phyloP scores from a whole-genome alignment of 2,329 filamentous ascomycete genomes.

The Aureobasidium lini region DNA sequence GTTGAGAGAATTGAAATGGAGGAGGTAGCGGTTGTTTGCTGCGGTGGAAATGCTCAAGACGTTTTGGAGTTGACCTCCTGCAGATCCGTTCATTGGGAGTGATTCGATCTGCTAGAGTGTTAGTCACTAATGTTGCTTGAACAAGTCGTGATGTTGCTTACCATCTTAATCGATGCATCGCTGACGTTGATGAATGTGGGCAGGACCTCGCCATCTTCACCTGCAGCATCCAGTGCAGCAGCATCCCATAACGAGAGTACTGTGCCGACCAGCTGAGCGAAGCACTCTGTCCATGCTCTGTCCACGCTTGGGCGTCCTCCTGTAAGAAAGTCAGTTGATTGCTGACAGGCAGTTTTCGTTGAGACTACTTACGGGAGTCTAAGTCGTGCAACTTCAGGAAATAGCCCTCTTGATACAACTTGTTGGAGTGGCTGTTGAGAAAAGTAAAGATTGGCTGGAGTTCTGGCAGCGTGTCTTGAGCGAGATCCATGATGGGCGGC shows the following conservation, averaged over 20 bases:
- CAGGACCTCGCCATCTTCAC: conserved; percentile 74
- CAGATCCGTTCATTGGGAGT: conserved; percentile 69
- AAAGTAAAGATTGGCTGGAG: conserved; percentile 89
- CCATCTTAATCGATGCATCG: conserved; percentile 97
- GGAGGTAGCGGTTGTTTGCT: conserved; percentile 85
- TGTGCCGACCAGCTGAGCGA: conserved; percentile 91
- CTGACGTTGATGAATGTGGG: conserved; percentile 95
- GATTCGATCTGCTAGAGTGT: conserved; percentile 48
- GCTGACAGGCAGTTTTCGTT: neutral
- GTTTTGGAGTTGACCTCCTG: conserved; percentile 79
- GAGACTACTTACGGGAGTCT: conserved; percentile 64
- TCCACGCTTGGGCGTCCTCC: conserved; percentile 81
- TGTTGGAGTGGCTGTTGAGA: conserved; percentile 91
- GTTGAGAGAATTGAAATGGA: conserved; percentile 93
- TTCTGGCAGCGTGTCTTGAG: conserved; percentile 81
- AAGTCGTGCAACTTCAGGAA: conserved; percentile 95
- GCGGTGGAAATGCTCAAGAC: conserved; percentile 94
- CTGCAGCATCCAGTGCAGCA: conserved; percentile 78
- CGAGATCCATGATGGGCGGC: conserved; percentile 77
- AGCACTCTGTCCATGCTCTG: conserved; percentile 91
- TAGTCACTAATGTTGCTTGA: neutral
- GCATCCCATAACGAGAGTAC: conserved; percentile 95
- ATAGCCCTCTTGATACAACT: conserved; percentile 95
- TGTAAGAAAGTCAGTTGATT: conserved; percentile 32
- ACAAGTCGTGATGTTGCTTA: conserved; percentile 34